Base-by-base conservation (phyloP, 1,284 basidiomycete genomes). In the Vanrija humicola region DNA sequence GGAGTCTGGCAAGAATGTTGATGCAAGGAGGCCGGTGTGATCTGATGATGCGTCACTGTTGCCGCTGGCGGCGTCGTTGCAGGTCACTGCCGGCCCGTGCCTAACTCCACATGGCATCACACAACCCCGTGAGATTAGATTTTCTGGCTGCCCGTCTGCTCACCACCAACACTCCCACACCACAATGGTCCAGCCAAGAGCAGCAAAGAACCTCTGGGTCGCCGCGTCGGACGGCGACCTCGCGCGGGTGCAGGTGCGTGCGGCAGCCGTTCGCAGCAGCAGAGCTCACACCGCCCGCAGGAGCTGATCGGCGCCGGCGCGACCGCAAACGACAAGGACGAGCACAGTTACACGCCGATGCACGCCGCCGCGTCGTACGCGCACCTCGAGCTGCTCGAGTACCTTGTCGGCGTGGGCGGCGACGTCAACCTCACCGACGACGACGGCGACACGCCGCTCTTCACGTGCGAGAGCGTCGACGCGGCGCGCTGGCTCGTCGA, bases 291-390 rank as follows among this genome's bases (percentile, higher is more conserved):
- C 34, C 0, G 19, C 3, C 28, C 28, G 10, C 58, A 64, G 54
- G 29, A 43, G 4, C 42, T 48, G 40, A 77, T 88, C 62, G 83
- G 86, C 62, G 77, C 84, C 28, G 90, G 84, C 25, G 68, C 86
- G 40, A 85, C 86, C 12, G 86, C 90, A 15, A 92, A 93, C 68
- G 80, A 78, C 9, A 84, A 85, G 19, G 91, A 95, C 70, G 71
- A 78, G 7, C 83, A 86, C 76, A 87, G 88, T 19, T 95, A 95
- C 75, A 92, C 92, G 0, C 90, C 92, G 12, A 88, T 96, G 85
- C 92, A 96, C 76, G 93, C 92, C n/a, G 91, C 92, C 7, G 91
- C 90, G 0, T 95, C 91, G 0, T 96, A 94, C 73, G 88, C 84
- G 10, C 91, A 92, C 50, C 68, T 87, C 16, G 77, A 86, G 40